phyloP scores from a whole-genome alignment of 345 rosid species.

The Ceriops decandra region DNA sequence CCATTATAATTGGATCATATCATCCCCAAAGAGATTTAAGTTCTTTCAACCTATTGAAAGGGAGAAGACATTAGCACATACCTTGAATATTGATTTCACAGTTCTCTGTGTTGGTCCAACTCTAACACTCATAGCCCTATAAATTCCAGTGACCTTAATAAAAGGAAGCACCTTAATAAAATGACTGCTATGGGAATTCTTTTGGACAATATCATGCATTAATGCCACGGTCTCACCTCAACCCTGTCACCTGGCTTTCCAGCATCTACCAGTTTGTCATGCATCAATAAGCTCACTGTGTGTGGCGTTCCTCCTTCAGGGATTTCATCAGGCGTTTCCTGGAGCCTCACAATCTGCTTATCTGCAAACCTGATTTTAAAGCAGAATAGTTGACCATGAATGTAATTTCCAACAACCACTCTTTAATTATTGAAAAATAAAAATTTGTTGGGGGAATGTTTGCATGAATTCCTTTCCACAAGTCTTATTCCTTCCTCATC shows the following conservation, averaged over 20 bases:
- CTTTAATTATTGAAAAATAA: too few relatives aligned
- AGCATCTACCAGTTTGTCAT: constrained; percentile 89
- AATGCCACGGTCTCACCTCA: constrained; percentile 47
- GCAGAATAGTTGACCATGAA: neutral
- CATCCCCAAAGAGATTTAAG: constrained; percentile 6
- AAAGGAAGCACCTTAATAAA: constrained; percentile 15
- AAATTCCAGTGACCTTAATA: constrained; percentile 79
- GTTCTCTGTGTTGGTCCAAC: constrained; percentile 84
- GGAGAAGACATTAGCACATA: constrained; percentile 14
- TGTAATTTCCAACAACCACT: neutral
- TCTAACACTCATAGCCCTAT: constrained; percentile 93
- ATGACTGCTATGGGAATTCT: neutral
- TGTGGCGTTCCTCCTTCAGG: constrained; percentile 99
- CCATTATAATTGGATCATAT: constrained; percentile 8
- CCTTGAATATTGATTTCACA: constrained; percentile 95
- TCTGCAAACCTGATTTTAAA: constrained; percentile 68
- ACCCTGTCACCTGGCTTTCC: constrained; percentile 98
- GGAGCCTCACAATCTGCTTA: constrained; percentile 98
- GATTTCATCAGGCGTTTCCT: constrained; percentile 96
- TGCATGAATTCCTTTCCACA: too few relatives aligned
- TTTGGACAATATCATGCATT: neutral
- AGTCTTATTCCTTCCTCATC: too few relatives aligned
- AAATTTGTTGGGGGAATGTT: too few relatives aligned
- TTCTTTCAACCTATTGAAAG: neutral
- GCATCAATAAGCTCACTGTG: constrained; percentile 94